Conservation (phyloP, 2,329 filamentous ascomycete genomes). For the Aureobasidium vineae region DNA sequence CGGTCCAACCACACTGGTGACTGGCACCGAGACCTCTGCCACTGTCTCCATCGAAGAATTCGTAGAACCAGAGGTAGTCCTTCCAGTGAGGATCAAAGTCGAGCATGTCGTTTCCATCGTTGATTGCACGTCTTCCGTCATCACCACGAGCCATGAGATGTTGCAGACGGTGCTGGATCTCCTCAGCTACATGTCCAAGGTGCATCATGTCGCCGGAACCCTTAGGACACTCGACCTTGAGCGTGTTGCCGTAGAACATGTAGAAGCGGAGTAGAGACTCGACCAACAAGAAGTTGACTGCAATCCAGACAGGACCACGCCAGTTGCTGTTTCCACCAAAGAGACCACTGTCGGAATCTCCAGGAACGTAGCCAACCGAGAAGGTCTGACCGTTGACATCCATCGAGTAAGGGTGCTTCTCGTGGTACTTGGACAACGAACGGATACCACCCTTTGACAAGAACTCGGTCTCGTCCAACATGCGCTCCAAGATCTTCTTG, state of each 20-base stretch:
- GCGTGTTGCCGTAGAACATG: constrained; percentile 86
- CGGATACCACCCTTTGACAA: constrained; percentile 86
- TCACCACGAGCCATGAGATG: constrained; percentile 84
- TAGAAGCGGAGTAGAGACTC: constrained; percentile 94
- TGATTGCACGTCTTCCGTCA: constrained; percentile 83
- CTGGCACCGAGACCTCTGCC: constrained; percentile 87
- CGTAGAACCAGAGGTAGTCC: constrained; percentile 92
- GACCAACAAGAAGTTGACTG: constrained; percentile 91
- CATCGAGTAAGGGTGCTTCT: constrained; percentile 89
- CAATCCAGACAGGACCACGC: constrained; percentile 92
- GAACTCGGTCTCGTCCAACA: constrained; percentile 94
- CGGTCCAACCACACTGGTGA: constrained; percentile 97
- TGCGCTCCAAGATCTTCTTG: constrained; percentile 80
- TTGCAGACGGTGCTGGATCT: constrained; percentile 90
- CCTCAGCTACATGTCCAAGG: constrained; percentile 88
- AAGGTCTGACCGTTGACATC: constrained; percentile 91
- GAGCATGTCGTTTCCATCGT: constrained; percentile 76
- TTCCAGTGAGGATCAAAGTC: constrained; percentile 94
- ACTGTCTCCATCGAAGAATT: constrained; percentile 93
- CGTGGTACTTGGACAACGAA: constrained; percentile 87
- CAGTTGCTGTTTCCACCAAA: constrained; percentile 99
- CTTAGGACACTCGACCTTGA: constrained; percentile 90
- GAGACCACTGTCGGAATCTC: constrained; percentile 92
- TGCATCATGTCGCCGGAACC: constrained; percentile 96
- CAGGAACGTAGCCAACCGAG: constrained; percentile 83